Evolutionary conservation across 345 rosid genomes (phyloP).

Genomic region (Adansonia digitata): DNA sequence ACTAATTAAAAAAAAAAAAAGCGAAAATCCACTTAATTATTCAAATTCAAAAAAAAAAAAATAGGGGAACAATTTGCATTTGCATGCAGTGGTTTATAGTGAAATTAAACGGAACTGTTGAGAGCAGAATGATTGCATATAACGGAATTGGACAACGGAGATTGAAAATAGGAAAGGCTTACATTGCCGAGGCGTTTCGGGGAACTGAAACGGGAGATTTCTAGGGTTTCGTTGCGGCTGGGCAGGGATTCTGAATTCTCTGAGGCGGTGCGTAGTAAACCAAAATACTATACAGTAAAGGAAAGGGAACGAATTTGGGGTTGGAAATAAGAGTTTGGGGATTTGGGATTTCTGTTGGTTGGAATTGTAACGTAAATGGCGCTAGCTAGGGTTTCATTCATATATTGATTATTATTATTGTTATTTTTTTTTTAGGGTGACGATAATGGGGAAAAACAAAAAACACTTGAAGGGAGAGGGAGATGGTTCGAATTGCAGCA

Average conservation of each 20-base stretch:
- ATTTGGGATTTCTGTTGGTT: background rate
- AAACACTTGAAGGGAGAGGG: background rate
- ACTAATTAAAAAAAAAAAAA: background rate
- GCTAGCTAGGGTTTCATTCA: background rate
- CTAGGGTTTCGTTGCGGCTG: slow-evolving; percentile 9
- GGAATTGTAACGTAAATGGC: background rate
- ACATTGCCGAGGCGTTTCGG: background rate
- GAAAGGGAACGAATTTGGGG: background rate
- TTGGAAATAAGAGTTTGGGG: background rate
- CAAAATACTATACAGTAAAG: background rate
- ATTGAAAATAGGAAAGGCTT: background rate
- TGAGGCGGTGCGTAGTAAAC: background rate
- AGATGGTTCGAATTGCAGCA: background rate
- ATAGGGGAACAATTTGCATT: background rate
- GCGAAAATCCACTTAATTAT: slow-evolving; percentile 1
- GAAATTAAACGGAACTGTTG: background rate
- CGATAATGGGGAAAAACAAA: no score
- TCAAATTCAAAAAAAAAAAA: background rate
- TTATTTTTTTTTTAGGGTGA: no score
- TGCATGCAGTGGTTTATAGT: background rate
- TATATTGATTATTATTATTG: no score
- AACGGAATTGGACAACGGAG: background rate
- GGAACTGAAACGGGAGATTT: background rate
- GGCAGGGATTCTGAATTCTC: background rate
- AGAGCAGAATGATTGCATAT: background rate